A percentile compares a stretch with the other conserved stretches of the same genome.
phyloP scores from a whole-genome alignment of 495 filamentous ascomycete species.

The Articulospora tetracladia region DNA sequence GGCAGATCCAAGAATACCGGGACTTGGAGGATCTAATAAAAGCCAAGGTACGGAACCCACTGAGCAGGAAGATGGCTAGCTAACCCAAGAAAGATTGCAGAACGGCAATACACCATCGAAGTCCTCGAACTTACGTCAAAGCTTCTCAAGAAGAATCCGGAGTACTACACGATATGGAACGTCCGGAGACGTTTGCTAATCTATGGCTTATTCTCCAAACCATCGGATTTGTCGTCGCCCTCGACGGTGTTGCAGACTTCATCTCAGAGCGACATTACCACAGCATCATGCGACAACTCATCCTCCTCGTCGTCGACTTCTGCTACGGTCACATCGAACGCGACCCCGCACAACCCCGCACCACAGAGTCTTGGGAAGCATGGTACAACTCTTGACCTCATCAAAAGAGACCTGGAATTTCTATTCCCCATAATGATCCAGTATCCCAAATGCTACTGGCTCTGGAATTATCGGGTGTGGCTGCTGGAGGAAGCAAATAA shows the following conservation, averaged over 20 bases:
- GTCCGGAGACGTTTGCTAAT: slow-evolving; percentile 69
- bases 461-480: slow-evolving; percentile 98
- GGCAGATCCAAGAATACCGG: slow-evolving; percentile 76
- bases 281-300: slow-evolving; percentile 40
- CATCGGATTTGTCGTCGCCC: slow-evolving; percentile 45
- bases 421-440: slow-evolving; percentile 77
- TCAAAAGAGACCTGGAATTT: slow-evolving; percentile 68
- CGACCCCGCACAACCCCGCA: slow-evolving; percentile 41
- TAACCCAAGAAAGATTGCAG: slow-evolving; percentile 41
- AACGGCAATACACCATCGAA: slow-evolving; percentile 56
- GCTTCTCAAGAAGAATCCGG: slow-evolving; percentile 83
- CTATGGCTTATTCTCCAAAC: slow-evolving; percentile 48
- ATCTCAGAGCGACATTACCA: slow-evolving; percentile 47
- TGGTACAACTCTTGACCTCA: slow-evolving; percentile 49
- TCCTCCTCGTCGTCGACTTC: slow-evolving; percentile 38
- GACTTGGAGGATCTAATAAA: slow-evolving; percentile 64
- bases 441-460: slow-evolving; percentile 98
- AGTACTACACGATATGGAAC: slow-evolving; percentile 99
- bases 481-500: slow-evolving; percentile 65
- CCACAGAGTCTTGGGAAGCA: slow-evolving; percentile 50
- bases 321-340: slow-evolving; percentile 28
- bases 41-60: slow-evolving; percentile 41
- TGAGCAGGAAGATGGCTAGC: background rate
- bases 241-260: slow-evolving; percentile 54
- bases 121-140: slow-evolving; percentile 73